Evolutionary conservation across 495 filamentous ascomycete genomes (phyloP).

Genomic region (Pseudevernia furfuracea): DNA sequence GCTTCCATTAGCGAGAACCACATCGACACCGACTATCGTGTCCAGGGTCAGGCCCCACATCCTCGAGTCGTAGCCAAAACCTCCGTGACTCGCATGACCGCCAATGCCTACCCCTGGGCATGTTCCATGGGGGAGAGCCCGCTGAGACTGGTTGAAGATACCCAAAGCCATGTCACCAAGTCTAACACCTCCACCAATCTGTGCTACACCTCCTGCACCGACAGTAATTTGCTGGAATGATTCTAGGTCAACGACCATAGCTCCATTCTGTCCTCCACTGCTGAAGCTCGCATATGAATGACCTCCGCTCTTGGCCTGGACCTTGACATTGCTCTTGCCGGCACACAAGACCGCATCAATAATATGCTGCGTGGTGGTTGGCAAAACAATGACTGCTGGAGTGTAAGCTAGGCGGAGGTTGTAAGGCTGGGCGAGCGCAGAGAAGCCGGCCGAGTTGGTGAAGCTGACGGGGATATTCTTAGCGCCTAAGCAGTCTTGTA

Average conservation of each 20-base stretch:
- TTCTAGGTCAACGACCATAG: conserved; percentile 40
- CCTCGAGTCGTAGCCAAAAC: conserved; percentile 54
- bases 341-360: conserved; percentile 55
- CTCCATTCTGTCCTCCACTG: conserved; percentile 39
- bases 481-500: conserved; percentile 18
- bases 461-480: conserved; percentile 19
- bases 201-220: conserved; percentile 52
- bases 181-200: conserved; percentile 55
- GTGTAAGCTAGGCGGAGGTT: conserved; percentile 56
- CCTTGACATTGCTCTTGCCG: conserved; percentile 43
- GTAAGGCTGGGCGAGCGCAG: conserved; percentile 34
- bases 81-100: conserved; percentile 67
- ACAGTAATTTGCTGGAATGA: conserved; percentile 44
- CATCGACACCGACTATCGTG: conserved; percentile 49
- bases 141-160: conserved; percentile 52
- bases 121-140: conserved; percentile 61
- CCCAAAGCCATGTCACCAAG: conserved; percentile 52
- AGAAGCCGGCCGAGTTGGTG: conserved; percentile 16
- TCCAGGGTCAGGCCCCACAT: conserved; percentile 61
- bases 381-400: conserved; percentile 57
- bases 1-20: conserved; percentile 56
- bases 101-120: conserved; percentile 62
- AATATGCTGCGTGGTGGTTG: conserved; percentile 49
- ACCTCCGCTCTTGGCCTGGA: conserved; percentile 64
- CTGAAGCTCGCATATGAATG: conserved; percentile 36